phyloP scores from a whole-genome alignment of 805 yeast genomes.

The Isabelozyma rhagii region DNA sequence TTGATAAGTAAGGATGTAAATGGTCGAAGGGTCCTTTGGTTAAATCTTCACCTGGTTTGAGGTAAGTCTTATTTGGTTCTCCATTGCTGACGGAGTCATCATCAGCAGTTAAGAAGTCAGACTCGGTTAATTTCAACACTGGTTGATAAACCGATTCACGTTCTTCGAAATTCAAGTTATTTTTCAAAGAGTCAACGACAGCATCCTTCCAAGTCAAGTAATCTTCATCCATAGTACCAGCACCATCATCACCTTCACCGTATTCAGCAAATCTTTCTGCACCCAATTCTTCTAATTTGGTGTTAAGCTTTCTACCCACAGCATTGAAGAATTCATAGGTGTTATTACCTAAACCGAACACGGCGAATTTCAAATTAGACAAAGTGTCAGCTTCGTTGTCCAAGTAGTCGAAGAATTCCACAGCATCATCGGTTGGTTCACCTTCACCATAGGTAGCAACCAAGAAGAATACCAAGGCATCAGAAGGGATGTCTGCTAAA shows the following conservation, averaged over 20 bases:
- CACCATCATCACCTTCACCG: conserved; percentile 95
- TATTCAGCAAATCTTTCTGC: conserved; percentile 71
- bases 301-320: conserved; percentile 62
- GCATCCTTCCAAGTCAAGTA: conserved; percentile 88
- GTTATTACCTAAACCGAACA: conserved; percentile 92
- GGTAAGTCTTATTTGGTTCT: conserved; percentile 65
- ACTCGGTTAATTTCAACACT: conserved; percentile 44
- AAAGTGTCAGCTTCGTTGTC: conserved; percentile 56
- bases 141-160: conserved; percentile 81
- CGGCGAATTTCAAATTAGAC: conserved; percentile 58
- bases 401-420: conserved; percentile 68
- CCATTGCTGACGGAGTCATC: conserved; percentile 54
- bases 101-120: conserved; percentile 19
- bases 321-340: conserved; percentile 91
- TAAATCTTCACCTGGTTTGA: conserved; percentile 25
- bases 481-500: conserved; percentile 59
- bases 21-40: conserved; percentile 75
- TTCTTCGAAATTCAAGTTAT: conserved; percentile 67
- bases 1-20: conserved; percentile 79
- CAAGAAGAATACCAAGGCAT: conserved; percentile 61
- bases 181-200: conserved; percentile 63
- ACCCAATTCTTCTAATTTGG: conserved; percentile 55
- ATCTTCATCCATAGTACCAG: conserved; percentile 93
- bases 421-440: conserved; percentile 96
- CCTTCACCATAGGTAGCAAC: conserved; percentile 98